A percentile compares a stretch with the other conserved stretches of the same genome.
These are phyloP conservation scores for Apiotrichum akiyoshidainum DNA, from an alignment of 1,284 basidiomycete species.

Conservation along the genomic window DNA sequence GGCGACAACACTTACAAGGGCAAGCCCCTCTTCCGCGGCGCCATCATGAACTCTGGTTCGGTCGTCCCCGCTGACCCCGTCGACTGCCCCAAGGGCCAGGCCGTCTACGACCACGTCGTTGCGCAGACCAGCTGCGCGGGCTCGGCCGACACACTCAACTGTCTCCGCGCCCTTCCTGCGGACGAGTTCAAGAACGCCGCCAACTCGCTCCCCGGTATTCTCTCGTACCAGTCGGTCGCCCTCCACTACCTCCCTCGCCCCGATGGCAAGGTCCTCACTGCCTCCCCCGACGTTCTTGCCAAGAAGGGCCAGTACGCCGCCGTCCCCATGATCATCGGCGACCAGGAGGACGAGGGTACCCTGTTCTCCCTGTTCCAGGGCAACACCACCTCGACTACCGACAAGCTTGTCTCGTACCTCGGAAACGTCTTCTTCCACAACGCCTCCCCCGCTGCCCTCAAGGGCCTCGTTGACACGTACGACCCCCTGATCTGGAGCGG, in stretches of 20 bases:
- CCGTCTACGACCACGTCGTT: constrained; percentile 16
- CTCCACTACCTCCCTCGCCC: constrained; percentile 56
- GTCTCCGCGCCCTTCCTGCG: constrained; percentile 55
- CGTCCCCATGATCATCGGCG: constrained; percentile 23
- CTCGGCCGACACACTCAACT: constrained; percentile 55
- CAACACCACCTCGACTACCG: constrained; percentile 21
- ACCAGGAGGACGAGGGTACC: constrained; percentile 26
- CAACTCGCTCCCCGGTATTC: constrained; percentile 16
- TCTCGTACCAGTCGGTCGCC: constrained; percentile 20
- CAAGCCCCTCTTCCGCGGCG: constrained; percentile 52
- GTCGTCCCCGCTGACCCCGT: constrained; percentile 39
- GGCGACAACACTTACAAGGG: constrained; percentile 44
- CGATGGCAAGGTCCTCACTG: constrained; percentile 57
- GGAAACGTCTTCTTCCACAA: constrained; percentile 24
- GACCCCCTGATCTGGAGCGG: constrained; percentile 24
- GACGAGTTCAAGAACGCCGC: constrained; percentile 12
- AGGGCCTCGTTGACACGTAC: constrained; percentile 31
- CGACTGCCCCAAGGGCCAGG: constrained; percentile 19
- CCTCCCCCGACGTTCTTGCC: constrained; percentile 43
- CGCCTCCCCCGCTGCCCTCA: constrained; percentile 18
- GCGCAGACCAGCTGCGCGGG: constrained; percentile 17
- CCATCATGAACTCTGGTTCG: constrained; percentile 47
- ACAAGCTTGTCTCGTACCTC: constrained; percentile 20
- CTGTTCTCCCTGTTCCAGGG: constrained; percentile 32
- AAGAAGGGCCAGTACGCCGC: constrained; percentile 11